Evolutionary conservation across 2,329 filamentous ascomycete genomes (phyloP), one percentile per base, ranked within the genome.

Genomic region (Fusarium luffae): DNA sequence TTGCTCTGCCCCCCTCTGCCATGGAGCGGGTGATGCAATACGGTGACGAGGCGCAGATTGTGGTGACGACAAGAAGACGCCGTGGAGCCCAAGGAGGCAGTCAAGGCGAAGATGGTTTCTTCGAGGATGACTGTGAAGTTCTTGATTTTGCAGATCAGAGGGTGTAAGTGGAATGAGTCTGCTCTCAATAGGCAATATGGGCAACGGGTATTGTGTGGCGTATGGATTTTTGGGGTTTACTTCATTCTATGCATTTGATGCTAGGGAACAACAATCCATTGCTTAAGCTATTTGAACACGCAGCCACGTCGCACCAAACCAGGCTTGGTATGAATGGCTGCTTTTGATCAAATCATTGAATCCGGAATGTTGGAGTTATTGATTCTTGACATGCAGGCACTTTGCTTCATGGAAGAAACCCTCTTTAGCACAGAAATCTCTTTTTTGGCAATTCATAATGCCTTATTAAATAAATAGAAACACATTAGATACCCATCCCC

Each of bases 121-220:
- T 97, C 75, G 94, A 97, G 80, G 93, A 97, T 77, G 94, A 97
- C 77, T 96, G 93, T 72, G 93, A 97, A 78, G 92, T 97, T 60
- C 86, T 97, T 68, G 93, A 97, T 81, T 97, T 96, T 86, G 92
- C 93, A 25, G 88, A 89, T 74, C 88, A 90, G 80, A 82, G 88
- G 77, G 88, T 90, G 32, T 90, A 77, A 85, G 63, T 54, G 30
- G 23, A 47, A 30, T 6, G 19, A 56, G 30, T 28, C 54, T 44
- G 37, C 37, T 51, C 23, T 50, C 49, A 63, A 42, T 34, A 63
- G 47, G 40, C 49, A 51, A 52, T 42, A 61, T 32, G 37, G 43
- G 58, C 41, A 40, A 46, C 40, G 60, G 60, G 52, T 52, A 62
- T 52, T 64, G 63, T 46, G 60, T 19, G 61, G 49, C 58, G 52